phyloP scores from a whole-genome alignment of 768 basidiomycete species.

The Boletus speciosus region DNA sequence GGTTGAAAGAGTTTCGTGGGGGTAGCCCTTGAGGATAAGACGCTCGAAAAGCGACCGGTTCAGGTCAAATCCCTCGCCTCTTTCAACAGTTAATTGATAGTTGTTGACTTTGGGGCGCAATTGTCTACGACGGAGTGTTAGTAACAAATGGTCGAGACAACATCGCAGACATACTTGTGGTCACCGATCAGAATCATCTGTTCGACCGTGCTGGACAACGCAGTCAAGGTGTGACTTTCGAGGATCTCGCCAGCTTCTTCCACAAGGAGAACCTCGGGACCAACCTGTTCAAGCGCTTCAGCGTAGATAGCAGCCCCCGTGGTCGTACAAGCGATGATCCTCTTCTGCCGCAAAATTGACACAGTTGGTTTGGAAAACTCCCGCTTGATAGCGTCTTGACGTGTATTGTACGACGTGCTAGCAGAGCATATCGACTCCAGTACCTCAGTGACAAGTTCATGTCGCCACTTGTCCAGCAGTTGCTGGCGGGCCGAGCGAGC shows the following conservation, averaged over 20 bases:
- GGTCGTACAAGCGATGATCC: constrained; percentile 67
- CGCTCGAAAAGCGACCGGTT: constrained; percentile 51
- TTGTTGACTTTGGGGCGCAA: constrained; percentile 69
- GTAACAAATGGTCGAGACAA: not conserved
- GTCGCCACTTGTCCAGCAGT: constrained; percentile 33
- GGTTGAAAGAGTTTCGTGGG: constrained; percentile 49
- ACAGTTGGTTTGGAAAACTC: constrained; percentile 34
- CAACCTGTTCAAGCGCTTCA: constrained; percentile 23
- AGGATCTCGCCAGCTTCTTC: constrained; percentile 37
- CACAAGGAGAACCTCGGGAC: constrained; percentile 53
- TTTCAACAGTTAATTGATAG: constrained; percentile 62
- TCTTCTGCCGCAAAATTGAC: constrained; percentile 39
- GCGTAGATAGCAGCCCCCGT: constrained; percentile 64
- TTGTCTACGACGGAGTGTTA: constrained; percentile 40
- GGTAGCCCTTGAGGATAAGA: constrained; percentile 57
- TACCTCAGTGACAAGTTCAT: constrained; percentile 31
- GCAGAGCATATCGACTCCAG: constrained; percentile 30
- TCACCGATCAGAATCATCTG: constrained; percentile 62
- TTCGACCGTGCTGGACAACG: constrained; percentile 42
- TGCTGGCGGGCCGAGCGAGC: constrained; percentile 24
- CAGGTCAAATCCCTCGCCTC: constrained; percentile 63
- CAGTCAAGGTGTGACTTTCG: constrained; percentile 62
- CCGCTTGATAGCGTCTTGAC: constrained; percentile 31
- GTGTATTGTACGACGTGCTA: constrained; percentile 35
- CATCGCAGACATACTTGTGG: constrained; percentile 47